These are phyloP conservation scores for Retiboletus flavoniger DNA, from an alignment of 1,284 basidiomycete species.

Conservation along the genomic window DNA sequence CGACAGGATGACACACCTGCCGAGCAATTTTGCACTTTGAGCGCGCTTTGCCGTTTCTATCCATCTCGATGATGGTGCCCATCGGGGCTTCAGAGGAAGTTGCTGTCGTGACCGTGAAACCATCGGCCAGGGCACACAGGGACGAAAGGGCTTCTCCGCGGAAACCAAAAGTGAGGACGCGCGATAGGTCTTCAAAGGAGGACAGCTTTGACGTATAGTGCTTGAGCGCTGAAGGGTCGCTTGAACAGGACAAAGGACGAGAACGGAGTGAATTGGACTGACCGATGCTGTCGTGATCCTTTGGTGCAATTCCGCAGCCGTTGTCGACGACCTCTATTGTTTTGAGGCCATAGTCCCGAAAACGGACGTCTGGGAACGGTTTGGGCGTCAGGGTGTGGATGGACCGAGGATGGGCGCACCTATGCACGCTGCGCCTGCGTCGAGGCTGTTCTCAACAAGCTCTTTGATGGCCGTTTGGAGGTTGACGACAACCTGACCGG, in stretches of 20 bases:
- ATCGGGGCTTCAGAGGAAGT: slow-evolving; percentile 71
- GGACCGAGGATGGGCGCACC: slow-evolving; percentile 44
- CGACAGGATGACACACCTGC: slow-evolving; percentile 52
- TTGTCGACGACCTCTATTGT: slow-evolving; percentile 92
- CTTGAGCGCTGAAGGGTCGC: slow-evolving; percentile 65
- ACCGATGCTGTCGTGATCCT: slow-evolving; percentile 83
- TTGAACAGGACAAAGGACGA: not conserved
- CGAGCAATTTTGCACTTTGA: slow-evolving; percentile 64
- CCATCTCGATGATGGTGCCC: slow-evolving; percentile 76
- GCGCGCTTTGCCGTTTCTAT: slow-evolving; percentile 57
- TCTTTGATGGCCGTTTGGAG: slow-evolving; percentile 95
- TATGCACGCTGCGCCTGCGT: slow-evolving; percentile 86
- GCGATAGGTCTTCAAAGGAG: slow-evolving; percentile 72
- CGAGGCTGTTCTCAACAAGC: slow-evolving; percentile 93
- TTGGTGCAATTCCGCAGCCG: slow-evolving; percentile 79
- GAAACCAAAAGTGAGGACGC: slow-evolving; percentile 89
- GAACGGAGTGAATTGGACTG: slow-evolving; percentile 24
- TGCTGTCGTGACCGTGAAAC: slow-evolving; percentile 71
- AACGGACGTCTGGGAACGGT: slow-evolving; percentile 73
- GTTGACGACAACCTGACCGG: slow-evolving; percentile 94
- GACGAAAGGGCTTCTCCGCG: slow-evolving; percentile 95
- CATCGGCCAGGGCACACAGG: slow-evolving; percentile 81
- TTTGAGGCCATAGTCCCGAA: slow-evolving; percentile 88
- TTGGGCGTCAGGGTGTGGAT: not conserved
- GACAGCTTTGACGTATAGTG: slow-evolving; percentile 93